phyloP scores from a whole-genome alignment of 352 stramenopile species.

The Porosira glacialis region DNA sequence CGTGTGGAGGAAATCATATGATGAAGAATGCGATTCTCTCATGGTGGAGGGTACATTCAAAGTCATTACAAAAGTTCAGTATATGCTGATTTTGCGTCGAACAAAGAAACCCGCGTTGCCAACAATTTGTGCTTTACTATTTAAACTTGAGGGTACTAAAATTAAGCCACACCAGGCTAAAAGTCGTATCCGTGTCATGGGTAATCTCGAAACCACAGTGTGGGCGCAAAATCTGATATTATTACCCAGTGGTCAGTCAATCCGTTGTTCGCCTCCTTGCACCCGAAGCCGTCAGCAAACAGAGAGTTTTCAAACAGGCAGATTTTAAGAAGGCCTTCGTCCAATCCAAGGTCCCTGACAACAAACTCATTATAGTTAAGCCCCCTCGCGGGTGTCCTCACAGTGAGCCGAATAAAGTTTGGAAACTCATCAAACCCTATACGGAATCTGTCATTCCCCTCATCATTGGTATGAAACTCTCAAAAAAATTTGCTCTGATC shows the following conservation, averaged over 20 bases:
- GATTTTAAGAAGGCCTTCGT: slow-evolving; percentile 53
- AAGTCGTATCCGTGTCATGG: slow-evolving; percentile 39
- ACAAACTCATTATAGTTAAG: slow-evolving; percentile 29
- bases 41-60: slow-evolving; percentile 11
- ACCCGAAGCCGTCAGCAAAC: slow-evolving; percentile 9
- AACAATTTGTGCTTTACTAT: slow-evolving; percentile 48
- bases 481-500: too few species aligned
- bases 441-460: slow-evolving; percentile 25
- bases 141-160: slow-evolving; percentile 35
- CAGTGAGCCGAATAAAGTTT: slow-evolving; percentile 11
- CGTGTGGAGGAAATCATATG: slow-evolving; percentile 12
- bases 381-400: slow-evolving; percentile 18
- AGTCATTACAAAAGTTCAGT: slow-evolving; percentile 15
- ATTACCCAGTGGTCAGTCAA: slow-evolving; percentile 33
- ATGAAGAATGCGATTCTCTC: slow-evolving; percentile 11
- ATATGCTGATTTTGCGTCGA: slow-evolving; percentile 1
- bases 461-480: too few species aligned
- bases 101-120: not conserved
- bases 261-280: slow-evolving; percentile 16
- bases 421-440: slow-evolving; percentile 28
- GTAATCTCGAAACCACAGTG: slow-evolving; percentile 39
- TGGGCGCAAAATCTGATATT: slow-evolving; percentile 14
- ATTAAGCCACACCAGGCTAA: slow-evolving; percentile 35
- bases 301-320: slow-evolving; percentile 36
- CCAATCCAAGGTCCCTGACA: slow-evolving; percentile 9